These are phyloP conservation scores for Hirsutella minnesotensis DNA, from an alignment of 2,329 filamentous ascomycete species.

Conservation along the genomic window DNA sequence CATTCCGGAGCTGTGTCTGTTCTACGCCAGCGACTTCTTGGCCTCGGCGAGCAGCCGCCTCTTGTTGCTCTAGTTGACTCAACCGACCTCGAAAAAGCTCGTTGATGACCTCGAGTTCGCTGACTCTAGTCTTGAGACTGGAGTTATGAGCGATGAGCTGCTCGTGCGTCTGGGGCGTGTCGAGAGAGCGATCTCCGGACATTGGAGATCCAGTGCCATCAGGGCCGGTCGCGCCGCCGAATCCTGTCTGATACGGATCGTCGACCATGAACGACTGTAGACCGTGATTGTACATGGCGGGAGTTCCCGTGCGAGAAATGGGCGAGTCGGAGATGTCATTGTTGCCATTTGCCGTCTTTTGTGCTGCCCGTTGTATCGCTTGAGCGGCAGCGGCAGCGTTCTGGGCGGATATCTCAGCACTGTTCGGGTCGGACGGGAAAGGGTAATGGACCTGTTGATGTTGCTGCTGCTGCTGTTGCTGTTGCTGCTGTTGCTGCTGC, in stretches of 20 bases:
- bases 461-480: slow-evolving; percentile 13
- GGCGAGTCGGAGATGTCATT: slow-evolving; percentile 68
- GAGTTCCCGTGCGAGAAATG: slow-evolving; percentile 67
- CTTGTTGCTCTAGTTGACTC: slow-evolving; percentile 66
- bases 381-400: slow-evolving; percentile 43
- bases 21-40: slow-evolving; percentile 44
- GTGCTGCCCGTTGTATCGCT: slow-evolving; percentile 47
- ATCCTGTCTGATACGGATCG: slow-evolving; percentile 49
- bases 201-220: slow-evolving; percentile 40
- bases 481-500: background rate
- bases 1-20: slow-evolving; percentile 43
- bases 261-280: slow-evolving; percentile 72
- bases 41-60: slow-evolving; percentile 52
- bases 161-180: slow-evolving; percentile 67
- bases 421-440: slow-evolving; percentile 38
- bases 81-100: slow-evolving; percentile 67
- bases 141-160: slow-evolving; percentile 71
- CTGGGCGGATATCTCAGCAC: slow-evolving; percentile 41
- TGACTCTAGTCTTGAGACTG: slow-evolving; percentile 86
- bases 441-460: slow-evolving; percentile 29
- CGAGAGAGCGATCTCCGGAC: slow-evolving; percentile 51
- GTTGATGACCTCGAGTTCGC: slow-evolving; percentile 91
- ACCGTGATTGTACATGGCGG: slow-evolving; percentile 61
- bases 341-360: slow-evolving; percentile 60
- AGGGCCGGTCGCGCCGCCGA: slow-evolving; percentile 25